Conservation (phyloP, 1,284 basidiomycete genomes). For the Ceratobasidium sp. region DNA sequence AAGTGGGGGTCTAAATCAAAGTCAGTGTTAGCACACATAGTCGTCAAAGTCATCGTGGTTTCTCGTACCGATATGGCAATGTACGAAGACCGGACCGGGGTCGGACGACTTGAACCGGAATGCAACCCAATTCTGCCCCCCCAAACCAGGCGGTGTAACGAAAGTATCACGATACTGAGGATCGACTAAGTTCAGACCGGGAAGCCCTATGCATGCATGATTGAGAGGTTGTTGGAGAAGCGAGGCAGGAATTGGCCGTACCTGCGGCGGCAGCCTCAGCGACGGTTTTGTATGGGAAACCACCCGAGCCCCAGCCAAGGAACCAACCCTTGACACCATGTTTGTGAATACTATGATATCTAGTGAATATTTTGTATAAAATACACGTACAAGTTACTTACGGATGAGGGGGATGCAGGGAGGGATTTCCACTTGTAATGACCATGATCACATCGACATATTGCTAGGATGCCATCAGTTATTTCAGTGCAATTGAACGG, state of each 20-base stretch:
- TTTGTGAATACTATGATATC: constrained; percentile 22
- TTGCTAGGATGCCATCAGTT: constrained; percentile 1
- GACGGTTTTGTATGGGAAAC: constrained; percentile 23
- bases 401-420: constrained; percentile 20
- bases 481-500: background rate
- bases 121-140: constrained; percentile 24
- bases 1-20: constrained; percentile 11
- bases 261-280: constrained; percentile 26
- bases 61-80: constrained; percentile 22
- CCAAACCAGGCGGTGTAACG: constrained; percentile 19
- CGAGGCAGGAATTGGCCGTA: background rate
- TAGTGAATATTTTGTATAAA: background rate
- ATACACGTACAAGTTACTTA: no score
- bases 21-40: background rate
- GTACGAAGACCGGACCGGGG: constrained; percentile 14
- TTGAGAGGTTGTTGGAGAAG: background rate
- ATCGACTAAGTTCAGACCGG: constrained; percentile 26
- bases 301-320: constrained; percentile 24
- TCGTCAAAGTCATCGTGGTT: no score
- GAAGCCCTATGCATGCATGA: background rate
- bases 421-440: constrained; percentile 17
- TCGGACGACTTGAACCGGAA: constrained; percentile 24
- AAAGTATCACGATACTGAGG: constrained; percentile 34
- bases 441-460: constrained; percentile 38
- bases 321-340: constrained; percentile 27